Evolutionary conservation across 1,139 yeast genomes (phyloP).

Genomic region (Blastobotrys petasosporus): DNA sequence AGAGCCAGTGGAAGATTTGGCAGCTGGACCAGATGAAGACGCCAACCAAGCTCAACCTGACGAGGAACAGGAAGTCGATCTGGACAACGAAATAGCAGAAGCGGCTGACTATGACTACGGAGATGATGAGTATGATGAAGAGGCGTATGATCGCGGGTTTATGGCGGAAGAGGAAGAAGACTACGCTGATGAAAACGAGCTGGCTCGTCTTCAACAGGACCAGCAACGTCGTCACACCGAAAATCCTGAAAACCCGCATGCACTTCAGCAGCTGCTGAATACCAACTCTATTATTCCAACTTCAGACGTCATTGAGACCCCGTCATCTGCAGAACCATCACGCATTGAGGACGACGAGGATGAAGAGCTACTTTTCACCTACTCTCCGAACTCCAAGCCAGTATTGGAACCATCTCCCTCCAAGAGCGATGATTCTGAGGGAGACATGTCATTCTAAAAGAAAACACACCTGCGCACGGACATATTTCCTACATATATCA

Average conservation of each 20-base stretch:
- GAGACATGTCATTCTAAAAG: conserved; percentile 12
- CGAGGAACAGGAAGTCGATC: conserved; percentile 11
- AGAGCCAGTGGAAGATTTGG: too few relatives aligned
- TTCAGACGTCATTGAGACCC: not conserved
- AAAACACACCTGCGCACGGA: not conserved
- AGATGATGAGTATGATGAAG: conserved; percentile 19
- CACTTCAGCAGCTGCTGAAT: conserved; percentile 5
- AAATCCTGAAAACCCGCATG: not conserved
- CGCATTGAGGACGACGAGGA: conserved; percentile 11
- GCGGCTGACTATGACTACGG: conserved; percentile 22
- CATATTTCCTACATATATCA: too few relatives aligned
- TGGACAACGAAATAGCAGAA: conserved; percentile 23
- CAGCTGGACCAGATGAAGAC: conserved; percentile 3
- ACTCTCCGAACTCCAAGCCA: not conserved
- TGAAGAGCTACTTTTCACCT: conserved; percentile 12
- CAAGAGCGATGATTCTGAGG: conserved; percentile 6
- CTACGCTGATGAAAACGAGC: conserved; percentile 14
- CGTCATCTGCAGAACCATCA: not conserved
- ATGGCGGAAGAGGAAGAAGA: conserved; percentile 15
- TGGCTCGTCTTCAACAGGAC: not conserved
- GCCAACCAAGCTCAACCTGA: conserved; percentile 18
- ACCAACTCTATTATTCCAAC: not conserved
- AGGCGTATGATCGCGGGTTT: conserved; percentile 16
- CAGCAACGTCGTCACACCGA: not conserved
- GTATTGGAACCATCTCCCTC: not conserved